Base-by-base conservation (phyloP, 1,284 basidiomycete genomes). In the Irpex sp. region DNA sequence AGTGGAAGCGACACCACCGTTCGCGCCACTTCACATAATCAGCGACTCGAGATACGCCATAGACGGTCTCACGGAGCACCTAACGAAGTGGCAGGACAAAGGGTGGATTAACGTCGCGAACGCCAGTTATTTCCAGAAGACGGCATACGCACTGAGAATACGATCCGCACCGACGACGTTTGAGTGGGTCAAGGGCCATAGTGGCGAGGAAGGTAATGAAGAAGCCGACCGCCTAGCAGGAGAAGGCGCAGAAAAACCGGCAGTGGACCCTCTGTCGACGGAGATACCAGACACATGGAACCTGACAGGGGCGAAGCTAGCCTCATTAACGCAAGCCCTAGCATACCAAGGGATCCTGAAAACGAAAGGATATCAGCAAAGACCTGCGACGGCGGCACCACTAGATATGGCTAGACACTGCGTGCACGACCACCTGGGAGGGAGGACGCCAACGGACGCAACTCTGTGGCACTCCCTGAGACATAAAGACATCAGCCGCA, bases 151-250 rank as follows among this genome's bases (percentile, higher is more conserved):
- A 3, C 64, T 74, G 1, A 53, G 66, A 19, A 6, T 9, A 3
- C 18, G 69, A 3, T 58, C 63, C 5, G 70, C 67, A 0, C 28
- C 47, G 4, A 74, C 68, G 0, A 47, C 42, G 8, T 64, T 75
- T 39, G 37, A 60, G n/a, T 72, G 71, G 69, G 68, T 72, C 0
- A 73, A 74, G 63, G 70, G 71, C 0, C 72, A 75, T 47, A 12
- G 23, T 0, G 68, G 68, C 0, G 60, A 56, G 18, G 51, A 19
- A 9, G 64, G 67, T 3, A 71, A 74, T 21, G 68, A 74, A 36
- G 59, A 39, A 8, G 70, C 73, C 0, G 67, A 73, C 56, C 0
- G 5, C 0, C 59, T 69, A 0, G 74, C 72, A 0, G 63, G 60
- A 0, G 56, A 59, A 45, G 74, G 70, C 0, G 66, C 67, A 0